Conservation (phyloP, 2,329 filamentous ascomycete genomes). For the Aschersonia sp. region DNA sequence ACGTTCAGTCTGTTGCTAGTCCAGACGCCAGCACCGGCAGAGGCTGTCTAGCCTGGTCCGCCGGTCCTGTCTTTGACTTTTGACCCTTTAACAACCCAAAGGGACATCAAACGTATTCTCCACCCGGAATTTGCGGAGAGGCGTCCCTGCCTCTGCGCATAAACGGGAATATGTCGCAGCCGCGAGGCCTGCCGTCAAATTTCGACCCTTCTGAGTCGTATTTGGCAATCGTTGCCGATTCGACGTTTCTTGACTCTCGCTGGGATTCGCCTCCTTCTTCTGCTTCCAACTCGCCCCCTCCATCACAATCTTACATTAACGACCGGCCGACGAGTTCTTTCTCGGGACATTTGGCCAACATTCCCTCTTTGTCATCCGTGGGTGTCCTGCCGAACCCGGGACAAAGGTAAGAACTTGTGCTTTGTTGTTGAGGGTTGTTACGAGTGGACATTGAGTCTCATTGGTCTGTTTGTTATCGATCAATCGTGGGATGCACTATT, state of each 20-base stretch:
- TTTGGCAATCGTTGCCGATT: conserved; percentile 1
- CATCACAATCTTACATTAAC: conserved; percentile 10
- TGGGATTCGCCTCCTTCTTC: conserved; percentile 3
- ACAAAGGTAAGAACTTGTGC: conserved; percentile 11
- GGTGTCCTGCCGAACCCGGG: conserved; percentile 10
- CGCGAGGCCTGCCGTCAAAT: conserved; percentile 24
- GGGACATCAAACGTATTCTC: neutral
- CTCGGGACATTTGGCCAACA: conserved; percentile 20
- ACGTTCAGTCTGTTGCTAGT: neutral
- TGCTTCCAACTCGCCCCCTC: conserved; percentile 9
- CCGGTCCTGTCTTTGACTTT: neutral
- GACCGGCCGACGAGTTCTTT: conserved; percentile 29
- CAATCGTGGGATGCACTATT: no score
- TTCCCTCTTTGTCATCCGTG: conserved; percentile 8
- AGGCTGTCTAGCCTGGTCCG: neutral
- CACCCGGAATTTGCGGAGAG: conserved; percentile 4
- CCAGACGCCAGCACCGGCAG: conserved; percentile 1
- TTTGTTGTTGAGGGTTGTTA: neutral
- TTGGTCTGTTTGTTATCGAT: no score
- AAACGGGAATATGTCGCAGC: conserved; percentile 35
- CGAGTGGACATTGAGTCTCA: no score
- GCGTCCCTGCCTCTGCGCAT: conserved; percentile 6
- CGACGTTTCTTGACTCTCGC: neutral
- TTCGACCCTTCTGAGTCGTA: neutral
- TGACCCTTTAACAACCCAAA: neutral